phyloP scores from a whole-genome alignment of 2,329 filamentous ascomycete genomes.

The Cladosporium sp. region DNA sequence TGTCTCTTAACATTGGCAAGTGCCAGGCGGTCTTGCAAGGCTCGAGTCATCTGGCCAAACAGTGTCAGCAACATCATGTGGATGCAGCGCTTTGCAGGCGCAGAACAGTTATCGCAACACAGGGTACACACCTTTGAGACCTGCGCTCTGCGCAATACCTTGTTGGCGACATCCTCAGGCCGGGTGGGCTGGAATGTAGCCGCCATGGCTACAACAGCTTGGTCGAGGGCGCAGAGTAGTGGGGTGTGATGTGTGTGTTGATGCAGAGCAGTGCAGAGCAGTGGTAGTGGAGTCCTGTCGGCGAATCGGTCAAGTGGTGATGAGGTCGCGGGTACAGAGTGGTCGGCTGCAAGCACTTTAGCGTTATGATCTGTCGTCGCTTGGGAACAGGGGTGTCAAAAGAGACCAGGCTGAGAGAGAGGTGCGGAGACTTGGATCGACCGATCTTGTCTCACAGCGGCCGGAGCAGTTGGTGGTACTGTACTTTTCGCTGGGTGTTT shows the following conservation, averaged over 20 bases:
- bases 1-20: slow-evolving; percentile 97
- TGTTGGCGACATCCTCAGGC: slow-evolving; percentile 40
- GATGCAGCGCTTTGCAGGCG: background rate
- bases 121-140: slow-evolving; percentile 41
- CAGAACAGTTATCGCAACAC: background rate
- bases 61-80: slow-evolving; percentile 26
- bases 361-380: slow-evolving; percentile 11
- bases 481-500: background rate
- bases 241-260: background rate
- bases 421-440: background rate
- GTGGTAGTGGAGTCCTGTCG: background rate
- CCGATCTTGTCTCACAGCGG: background rate
- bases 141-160: slow-evolving; percentile 42
- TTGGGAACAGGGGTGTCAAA: background rate
- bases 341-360: slow-evolving; percentile 16
- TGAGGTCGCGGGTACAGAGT: slow-evolving; percentile 18
- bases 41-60: slow-evolving; percentile 76
- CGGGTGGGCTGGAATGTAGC: slow-evolving; percentile 31
- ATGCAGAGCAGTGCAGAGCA: background rate
- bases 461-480: background rate
- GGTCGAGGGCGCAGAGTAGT: background rate
- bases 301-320: background rate
- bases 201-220: slow-evolving; percentile 29
- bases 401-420: background rate
- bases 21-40: slow-evolving; percentile 88